Evolutionary conservation across 2,329 filamentous ascomycete genomes (phyloP).

Genomic region (Erysiphe pulchra): DNA sequence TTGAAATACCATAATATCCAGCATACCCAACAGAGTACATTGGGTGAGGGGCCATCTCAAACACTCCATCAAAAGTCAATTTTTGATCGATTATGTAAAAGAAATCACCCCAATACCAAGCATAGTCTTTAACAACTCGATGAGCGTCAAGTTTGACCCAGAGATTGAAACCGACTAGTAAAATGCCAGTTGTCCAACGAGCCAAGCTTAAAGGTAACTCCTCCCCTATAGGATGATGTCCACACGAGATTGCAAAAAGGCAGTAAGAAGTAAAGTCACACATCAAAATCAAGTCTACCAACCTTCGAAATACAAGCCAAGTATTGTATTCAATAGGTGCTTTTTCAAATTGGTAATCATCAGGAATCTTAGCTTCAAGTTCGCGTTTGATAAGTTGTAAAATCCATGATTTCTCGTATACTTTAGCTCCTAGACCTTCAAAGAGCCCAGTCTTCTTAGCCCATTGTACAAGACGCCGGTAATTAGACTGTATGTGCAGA

Average conservation of each 20-base stretch:
- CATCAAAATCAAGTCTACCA: conserved; percentile 95
- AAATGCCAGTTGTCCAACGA: conserved; percentile 56
- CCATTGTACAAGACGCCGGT: conserved; percentile 67
- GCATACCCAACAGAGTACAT: conserved; percentile 99
- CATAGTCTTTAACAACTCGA: conserved; percentile 93
- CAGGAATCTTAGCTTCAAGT: conserved; percentile 78
- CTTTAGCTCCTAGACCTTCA: conserved; percentile 53
- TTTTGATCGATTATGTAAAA: conserved; percentile 97
- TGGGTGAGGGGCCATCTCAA: conserved; percentile 94
- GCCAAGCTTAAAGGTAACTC: conserved; percentile 37
- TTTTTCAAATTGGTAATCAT: conserved; percentile 80
- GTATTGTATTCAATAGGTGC: conserved; percentile 97
- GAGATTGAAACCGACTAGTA: conserved; percentile 74
- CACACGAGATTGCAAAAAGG: conserved; percentile 79
- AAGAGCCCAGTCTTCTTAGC: conserved; percentile 69
- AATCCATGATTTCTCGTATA: conserved; percentile 58
- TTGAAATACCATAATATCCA: conserved; percentile 92
- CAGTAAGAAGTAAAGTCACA: conserved; percentile 96
- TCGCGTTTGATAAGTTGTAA: conserved; percentile 70
- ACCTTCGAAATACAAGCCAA: conserved; percentile 83
- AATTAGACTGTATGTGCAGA: conserved; percentile 70
- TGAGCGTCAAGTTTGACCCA: conserved; percentile 98
- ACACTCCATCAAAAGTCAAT: conserved; percentile 92
- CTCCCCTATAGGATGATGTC: conserved; percentile 49
- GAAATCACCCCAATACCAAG: conserved; percentile 99